phyloP scores from a whole-genome alignment of 1,284 basidiomycete genomes.

The Phlebopus sp. region DNA sequence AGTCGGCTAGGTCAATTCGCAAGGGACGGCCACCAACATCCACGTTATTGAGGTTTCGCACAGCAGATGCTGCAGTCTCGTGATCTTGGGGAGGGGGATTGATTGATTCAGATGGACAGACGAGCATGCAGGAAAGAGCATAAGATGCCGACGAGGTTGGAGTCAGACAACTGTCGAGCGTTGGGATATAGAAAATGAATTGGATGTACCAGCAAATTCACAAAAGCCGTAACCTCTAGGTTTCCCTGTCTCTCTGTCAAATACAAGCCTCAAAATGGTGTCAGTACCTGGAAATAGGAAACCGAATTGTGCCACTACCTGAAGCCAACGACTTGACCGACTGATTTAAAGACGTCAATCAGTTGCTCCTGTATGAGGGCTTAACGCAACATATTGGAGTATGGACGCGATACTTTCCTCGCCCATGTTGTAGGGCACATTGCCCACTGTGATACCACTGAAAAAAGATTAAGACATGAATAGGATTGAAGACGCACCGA shows the following conservation, averaged over 20 bases:
- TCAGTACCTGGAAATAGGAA: conserved; percentile 6
- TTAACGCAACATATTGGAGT: not conserved
- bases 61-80: conserved; percentile 81
- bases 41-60: conserved; percentile 82
- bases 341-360: conserved; percentile 82
- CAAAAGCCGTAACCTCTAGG: conserved; percentile 98
- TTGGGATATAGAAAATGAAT: conserved; percentile 32
- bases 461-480: conserved; percentile 1
- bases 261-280: conserved; percentile 70
- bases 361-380: conserved; percentile 59
- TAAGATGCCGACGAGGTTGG: conserved; percentile 7
- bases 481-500: conserved; percentile 23
- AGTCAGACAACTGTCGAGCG: conserved; percentile 38
- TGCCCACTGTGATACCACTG: conserved; percentile 56
- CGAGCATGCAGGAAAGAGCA: conserved; percentile 8
- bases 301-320: conserved; percentile 43
- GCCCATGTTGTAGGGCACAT: conserved; percentile 84
- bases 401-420: conserved; percentile 44
- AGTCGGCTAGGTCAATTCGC: conserved; percentile 75
- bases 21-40: conserved; percentile 82
- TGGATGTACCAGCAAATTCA: conserved; percentile 86
- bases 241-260: conserved; percentile 93
- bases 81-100: conserved; percentile 60
- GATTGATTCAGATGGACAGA: conserved; percentile 12
- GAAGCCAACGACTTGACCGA: conserved; percentile 85